Conservation (phyloP, 2,329 filamentous ascomycete genomes). For the Dactylellina haptotyla region DNA sequence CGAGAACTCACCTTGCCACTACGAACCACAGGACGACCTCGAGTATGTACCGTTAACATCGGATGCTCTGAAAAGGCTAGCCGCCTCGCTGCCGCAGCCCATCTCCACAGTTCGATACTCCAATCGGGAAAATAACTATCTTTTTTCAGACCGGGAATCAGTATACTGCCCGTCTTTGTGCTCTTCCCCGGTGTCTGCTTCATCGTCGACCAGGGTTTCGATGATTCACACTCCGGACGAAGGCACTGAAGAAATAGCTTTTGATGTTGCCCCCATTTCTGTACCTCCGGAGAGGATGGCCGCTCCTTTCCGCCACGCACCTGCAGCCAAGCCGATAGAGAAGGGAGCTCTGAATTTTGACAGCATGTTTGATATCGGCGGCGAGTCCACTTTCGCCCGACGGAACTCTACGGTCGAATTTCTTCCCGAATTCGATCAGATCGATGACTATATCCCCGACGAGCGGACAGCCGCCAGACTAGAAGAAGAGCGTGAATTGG, state of each 20-base stretch:
- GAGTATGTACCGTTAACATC: conserved; percentile 50
- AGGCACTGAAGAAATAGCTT: conserved; percentile 47
- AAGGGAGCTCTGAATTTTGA: conserved; percentile 48
- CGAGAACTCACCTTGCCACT: conserved; percentile 51
- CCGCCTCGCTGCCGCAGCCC: conserved; percentile 42
- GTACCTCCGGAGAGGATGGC: conserved; percentile 48
- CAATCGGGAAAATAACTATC: conserved; percentile 52
- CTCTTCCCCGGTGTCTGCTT: conserved; percentile 49
- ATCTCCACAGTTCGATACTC: conserved; percentile 51
- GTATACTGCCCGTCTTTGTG: conserved; percentile 48
- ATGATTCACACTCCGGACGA: conserved; percentile 52
- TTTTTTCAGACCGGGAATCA: conserved; percentile 52
- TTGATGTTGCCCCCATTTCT: conserved; percentile 44
- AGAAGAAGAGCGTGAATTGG: conserved; percentile 50
- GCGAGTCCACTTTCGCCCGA: conserved; percentile 23
- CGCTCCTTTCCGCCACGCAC: conserved; percentile 3
- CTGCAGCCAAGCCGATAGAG: conserved; percentile 40
- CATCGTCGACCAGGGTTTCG: conserved; percentile 46
- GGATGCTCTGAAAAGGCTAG: conserved; percentile 41
- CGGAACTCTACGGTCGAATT: conserved; percentile 46
- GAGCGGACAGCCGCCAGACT: conserved; percentile 41
- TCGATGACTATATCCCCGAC: conserved; percentile 50
- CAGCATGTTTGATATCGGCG: conserved; percentile 50
- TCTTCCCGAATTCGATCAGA: conserved; percentile 49
- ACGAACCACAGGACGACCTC: conserved; percentile 53